Evolutionary conservation across 305 asterid genomes (phyloP), one percentile per base, ranked within the genome.

Genomic region (Fraxinus paxiana): DNA sequence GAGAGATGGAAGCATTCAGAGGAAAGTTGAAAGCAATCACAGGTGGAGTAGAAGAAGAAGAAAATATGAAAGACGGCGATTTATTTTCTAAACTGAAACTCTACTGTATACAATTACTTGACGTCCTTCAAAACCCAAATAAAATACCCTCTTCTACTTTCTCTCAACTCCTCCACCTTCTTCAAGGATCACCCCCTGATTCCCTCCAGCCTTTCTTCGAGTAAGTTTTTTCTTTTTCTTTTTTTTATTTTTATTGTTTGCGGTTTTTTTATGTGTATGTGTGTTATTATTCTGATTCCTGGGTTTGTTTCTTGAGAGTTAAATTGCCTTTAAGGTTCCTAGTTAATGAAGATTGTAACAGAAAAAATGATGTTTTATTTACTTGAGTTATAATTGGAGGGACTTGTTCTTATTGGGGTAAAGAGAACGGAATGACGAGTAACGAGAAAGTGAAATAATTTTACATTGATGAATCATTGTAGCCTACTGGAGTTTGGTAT

Each of bases 121-220:
- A 88, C 77, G 92, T 92, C 75, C 87, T 85, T 73, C 94, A 89
- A 77, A 90, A 88, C 84, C 91, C 98, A 22, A 82, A 83, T 48
- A 88, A 81, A 15, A 79, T 80, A 63, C 80, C 82, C 56, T 48
- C 83, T n/a, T 78, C 91, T 9, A 84, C 87, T 73, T 77, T 89
- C 17, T 74, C 90, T 81, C 90, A 85, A 81, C 88, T 94, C 43
- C 97, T 87, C 63, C 90, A 76, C 41, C 87, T 94, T 78, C 93
- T 92, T 38, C 94, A 82, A 74, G 86, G 84, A 17, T 88, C 92
- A 41, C 69, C 94, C 69, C 75, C 92, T 9, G 77, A 34, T 37
- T 82, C 90, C 37, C 92, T 96, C 31, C 97, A 88, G 80, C 91
- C 93, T n/a, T 86, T 94, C 75, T 86, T 91, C 71, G 99, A 96